These are phyloP conservation scores for Candida germanica DNA, from an alignment of 805 yeast species.

Conservation along the genomic window DNA sequence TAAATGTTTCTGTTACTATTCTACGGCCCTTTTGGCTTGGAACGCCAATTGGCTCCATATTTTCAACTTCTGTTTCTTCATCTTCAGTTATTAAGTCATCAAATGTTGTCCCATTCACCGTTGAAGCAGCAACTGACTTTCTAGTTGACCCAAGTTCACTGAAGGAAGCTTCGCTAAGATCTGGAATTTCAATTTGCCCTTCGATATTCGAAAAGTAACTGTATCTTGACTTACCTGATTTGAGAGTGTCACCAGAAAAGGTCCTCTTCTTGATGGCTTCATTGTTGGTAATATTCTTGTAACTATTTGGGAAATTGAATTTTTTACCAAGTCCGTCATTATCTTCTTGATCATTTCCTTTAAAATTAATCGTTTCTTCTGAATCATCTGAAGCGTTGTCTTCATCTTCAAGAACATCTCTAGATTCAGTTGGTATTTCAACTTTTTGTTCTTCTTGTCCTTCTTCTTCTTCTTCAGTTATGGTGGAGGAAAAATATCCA, in stretches of 20 bases:
- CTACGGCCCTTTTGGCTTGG: constrained; percentile 32
- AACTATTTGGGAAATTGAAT: constrained; percentile 38
- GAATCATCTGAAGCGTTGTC: constrained; percentile 5
- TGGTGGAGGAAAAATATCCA: constrained; percentile 19
- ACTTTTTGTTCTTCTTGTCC: constrained; percentile 9
- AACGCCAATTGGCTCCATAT: constrained; percentile 33
- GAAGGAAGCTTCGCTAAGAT: constrained; percentile 24
- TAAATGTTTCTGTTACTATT: constrained; percentile 25
- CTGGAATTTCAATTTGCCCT: constrained; percentile 44
- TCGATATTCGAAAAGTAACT: constrained; percentile 16
- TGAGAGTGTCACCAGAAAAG: constrained; percentile 13
- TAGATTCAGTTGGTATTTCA: constrained; percentile 4
- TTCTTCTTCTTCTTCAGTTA: constrained; percentile 5
- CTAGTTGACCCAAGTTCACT: constrained; percentile 12
- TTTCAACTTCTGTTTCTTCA: constrained; percentile 16
- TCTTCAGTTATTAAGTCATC: constrained; percentile 25
- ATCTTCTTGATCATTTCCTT: constrained; percentile 15
- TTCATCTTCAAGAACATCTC: constrained; percentile 10
- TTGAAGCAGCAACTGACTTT: constrained; percentile 5
- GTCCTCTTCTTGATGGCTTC: constrained; percentile 15
- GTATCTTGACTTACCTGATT: constrained; percentile 15
- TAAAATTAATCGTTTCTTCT: constrained; percentile 9
- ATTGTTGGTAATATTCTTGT: constrained; percentile 32
- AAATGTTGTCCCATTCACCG: constrained; percentile 23
- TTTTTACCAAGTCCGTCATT: constrained; percentile 34